Conservation (phyloP, 2,329 filamentous ascomycete species). For the Fusarium sp. region DNA sequence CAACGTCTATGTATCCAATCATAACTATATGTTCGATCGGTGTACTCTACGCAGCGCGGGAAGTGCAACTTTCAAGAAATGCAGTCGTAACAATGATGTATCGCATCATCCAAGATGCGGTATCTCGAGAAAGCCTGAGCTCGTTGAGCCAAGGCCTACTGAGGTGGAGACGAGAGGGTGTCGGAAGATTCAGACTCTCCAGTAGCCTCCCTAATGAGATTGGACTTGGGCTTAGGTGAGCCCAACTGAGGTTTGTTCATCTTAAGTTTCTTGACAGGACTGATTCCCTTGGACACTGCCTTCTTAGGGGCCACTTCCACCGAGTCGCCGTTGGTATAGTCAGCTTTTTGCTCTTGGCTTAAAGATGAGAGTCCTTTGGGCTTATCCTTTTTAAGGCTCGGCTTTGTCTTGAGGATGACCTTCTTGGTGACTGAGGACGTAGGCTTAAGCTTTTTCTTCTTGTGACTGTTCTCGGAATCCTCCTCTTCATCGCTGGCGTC, state of each 20-base stretch:
- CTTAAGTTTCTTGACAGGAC: slow-evolving; percentile 57
- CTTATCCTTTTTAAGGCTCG: slow-evolving; percentile 65
- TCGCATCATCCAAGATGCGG: slow-evolving; percentile 5
- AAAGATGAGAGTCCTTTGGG: slow-evolving; percentile 62
- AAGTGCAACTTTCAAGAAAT: background rate
- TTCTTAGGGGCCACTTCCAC: slow-evolving; percentile 53
- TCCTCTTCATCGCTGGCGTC: slow-evolving; percentile 67
- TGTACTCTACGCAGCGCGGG: slow-evolving; percentile 3
- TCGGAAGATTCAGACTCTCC: slow-evolving; percentile 67
- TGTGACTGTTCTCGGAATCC: slow-evolving; percentile 61
- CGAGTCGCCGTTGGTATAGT: slow-evolving; percentile 45
- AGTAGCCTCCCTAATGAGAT: slow-evolving; percentile 60
- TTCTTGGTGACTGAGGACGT: slow-evolving; percentile 58
- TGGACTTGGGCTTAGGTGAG: slow-evolving; percentile 59
- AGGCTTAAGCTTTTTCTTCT: slow-evolving; percentile 70
- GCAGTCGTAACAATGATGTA: background rate
- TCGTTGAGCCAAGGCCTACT: slow-evolving; percentile 8
- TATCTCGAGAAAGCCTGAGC: background rate
- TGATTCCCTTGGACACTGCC: slow-evolving; percentile 50
- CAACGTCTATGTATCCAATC: slow-evolving; percentile 47
- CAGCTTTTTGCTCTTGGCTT: slow-evolving; percentile 60
- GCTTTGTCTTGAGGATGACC: slow-evolving; percentile 66
- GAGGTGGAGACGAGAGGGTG: slow-evolving; percentile 65
- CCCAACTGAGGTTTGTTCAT: slow-evolving; percentile 59
- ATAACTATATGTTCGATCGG: slow-evolving; percentile 5